These are phyloP conservation scores for Caloboletus inedulis DNA, from an alignment of 1,284 basidiomycete genomes.

Conservation along the genomic window DNA sequence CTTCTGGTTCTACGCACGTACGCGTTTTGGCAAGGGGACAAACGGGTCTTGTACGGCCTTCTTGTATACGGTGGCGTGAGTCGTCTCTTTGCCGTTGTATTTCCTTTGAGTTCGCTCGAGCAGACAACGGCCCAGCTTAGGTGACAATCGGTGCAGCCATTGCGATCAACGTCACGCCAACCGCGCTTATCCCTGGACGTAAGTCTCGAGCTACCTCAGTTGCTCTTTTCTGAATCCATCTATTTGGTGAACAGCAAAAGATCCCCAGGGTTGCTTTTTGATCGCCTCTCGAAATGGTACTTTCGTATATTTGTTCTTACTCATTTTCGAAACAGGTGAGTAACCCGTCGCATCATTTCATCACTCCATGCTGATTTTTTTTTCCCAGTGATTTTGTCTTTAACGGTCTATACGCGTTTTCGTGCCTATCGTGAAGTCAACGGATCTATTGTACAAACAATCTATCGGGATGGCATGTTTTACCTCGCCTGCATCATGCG, in stretches of 20 bases:
- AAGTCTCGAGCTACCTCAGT: neutral
- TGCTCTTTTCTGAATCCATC: neutral
- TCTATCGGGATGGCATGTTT: constrained; percentile 19
- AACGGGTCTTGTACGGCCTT: constrained; percentile 13
- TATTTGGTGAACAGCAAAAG: neutral
- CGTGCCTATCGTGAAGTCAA: constrained; percentile 4
- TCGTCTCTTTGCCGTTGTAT: neutral
- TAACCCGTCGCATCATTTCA: no score
- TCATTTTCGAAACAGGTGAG: constrained; percentile 10
- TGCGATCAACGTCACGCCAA: neutral
- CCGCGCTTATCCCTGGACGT: constrained; percentile 7
- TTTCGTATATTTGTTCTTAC: constrained; percentile 7
- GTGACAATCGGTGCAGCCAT: constrained; percentile 1
- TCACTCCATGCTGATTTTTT: neutral
- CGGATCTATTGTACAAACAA: constrained; percentile 1
- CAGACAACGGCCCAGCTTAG: neutral
- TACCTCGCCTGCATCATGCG: constrained; percentile 20
- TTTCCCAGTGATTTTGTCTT: constrained; percentile 14
- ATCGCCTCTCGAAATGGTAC: neutral
- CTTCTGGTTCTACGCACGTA: constrained; percentile 22
- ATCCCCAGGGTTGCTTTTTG: neutral
- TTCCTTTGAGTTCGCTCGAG: neutral
- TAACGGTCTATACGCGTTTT: constrained; percentile 14
- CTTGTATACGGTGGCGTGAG: constrained; percentile 6
- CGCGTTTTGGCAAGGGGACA: constrained; percentile 22